Conservation (phyloP, 1,139 yeast species). For the Suhomyces anneliseae region DNA sequence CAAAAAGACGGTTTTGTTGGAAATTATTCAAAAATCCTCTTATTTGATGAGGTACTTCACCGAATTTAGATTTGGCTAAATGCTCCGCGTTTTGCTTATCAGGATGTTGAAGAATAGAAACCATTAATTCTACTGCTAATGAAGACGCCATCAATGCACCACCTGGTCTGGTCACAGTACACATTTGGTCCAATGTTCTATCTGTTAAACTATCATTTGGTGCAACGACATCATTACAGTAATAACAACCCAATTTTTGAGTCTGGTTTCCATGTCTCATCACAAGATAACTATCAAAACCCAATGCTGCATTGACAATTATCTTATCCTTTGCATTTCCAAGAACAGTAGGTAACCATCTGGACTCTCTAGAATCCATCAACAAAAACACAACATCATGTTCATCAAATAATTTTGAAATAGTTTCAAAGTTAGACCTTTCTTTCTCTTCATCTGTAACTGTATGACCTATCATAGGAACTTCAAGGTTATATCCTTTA, state of each 20-base stretch:
- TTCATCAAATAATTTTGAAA: slow-evolving; percentile 53
- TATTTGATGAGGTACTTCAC: slow-evolving; percentile 83
- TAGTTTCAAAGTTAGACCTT: slow-evolving; percentile 48
- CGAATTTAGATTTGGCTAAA: slow-evolving; percentile 46
- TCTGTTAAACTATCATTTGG: slow-evolving; percentile 85
- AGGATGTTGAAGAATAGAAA: slow-evolving; percentile 72
- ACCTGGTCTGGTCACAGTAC: slow-evolving; percentile 97
- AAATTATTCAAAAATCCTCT: slow-evolving; percentile 78
- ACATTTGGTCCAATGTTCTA: slow-evolving; percentile 93
- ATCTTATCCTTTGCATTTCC: slow-evolving; percentile 65
- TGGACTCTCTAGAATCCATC: slow-evolving; percentile 91
- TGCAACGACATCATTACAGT: slow-evolving; percentile 93
- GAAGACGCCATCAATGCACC: slow-evolving; percentile 88
- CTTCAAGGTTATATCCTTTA: slow-evolving; percentile 62
- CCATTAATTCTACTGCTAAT: slow-evolving; percentile 79
- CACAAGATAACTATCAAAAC: slow-evolving; percentile 89
- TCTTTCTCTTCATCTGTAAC: slow-evolving; percentile 55
- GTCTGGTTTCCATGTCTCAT: slow-evolving; percentile 78
- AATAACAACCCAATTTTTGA: slow-evolving; percentile 79
- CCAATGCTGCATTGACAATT: slow-evolving; percentile 90
- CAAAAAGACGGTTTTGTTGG: slow-evolving; percentile 59
- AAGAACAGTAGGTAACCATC: slow-evolving; percentile 93
- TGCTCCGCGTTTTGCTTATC: slow-evolving; percentile 49
- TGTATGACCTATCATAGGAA: slow-evolving; percentile 97
- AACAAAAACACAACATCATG: slow-evolving; percentile 79